phyloP scores from a whole-genome alignment of 106 monocot species.

The Dendrobium officinale region DNA sequence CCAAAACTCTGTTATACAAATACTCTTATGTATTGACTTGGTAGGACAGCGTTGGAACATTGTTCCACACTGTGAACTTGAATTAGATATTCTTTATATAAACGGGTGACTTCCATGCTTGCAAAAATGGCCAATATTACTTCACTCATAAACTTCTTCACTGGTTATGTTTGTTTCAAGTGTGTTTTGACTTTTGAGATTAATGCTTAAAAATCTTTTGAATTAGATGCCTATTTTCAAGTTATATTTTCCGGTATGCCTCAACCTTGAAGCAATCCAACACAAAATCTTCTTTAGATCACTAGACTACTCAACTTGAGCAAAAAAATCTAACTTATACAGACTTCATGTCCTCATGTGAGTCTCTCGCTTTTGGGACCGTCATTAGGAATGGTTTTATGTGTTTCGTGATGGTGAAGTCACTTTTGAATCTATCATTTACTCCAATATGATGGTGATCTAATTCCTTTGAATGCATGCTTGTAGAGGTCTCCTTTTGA shows the following conservation, averaged over 20 bases:
- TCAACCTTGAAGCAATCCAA: not conserved
- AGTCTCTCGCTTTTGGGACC: too few relatives aligned
- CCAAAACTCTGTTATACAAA: not conserved
- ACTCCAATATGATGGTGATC: too few relatives aligned
- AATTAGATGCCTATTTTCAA: not conserved
- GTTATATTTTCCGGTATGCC: not conserved
- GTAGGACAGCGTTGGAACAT: not conserved
- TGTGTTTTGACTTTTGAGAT: not conserved
- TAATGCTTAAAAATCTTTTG: not conserved
- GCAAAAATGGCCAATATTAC: not conserved
- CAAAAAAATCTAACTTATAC: not conserved
- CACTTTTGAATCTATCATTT: too few relatives aligned
- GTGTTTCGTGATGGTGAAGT: too few relatives aligned
- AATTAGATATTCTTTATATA: not conserved
- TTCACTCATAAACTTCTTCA: not conserved
- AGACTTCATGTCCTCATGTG: too few relatives aligned
- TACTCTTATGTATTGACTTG: not conserved
- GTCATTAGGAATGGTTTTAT: too few relatives aligned
- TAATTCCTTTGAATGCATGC: too few relatives aligned
- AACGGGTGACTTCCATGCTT: not conserved
- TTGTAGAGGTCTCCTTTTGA: too few relatives aligned
- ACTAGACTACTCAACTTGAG: not conserved
- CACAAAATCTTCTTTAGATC: not conserved
- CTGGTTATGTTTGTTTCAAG: not conserved
- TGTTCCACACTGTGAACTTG: not conserved